Percentiles rank a stretch among this genome's conserved stretches.
phyloP scores from a whole-genome alignment of 345 rosid species.

The Moringa oleifera region DNA sequence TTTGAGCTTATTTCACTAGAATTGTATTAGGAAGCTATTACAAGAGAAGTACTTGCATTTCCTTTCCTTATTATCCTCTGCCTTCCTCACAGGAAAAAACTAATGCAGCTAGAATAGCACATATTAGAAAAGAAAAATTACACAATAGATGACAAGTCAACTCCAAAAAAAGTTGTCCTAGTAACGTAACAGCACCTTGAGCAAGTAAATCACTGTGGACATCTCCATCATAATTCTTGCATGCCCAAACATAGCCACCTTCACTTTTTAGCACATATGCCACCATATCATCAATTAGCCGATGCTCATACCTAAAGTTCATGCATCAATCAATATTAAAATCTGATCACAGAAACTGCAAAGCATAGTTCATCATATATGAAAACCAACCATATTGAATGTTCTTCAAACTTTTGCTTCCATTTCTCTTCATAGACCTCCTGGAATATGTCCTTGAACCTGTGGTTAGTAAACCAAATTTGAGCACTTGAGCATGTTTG shows the following conservation, averaged over 20 bases:
- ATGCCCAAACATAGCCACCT: slow-evolving; percentile 99
- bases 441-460: slow-evolving; percentile 96
- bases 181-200: slow-evolving; percentile 47
- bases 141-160: background rate
- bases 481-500: slow-evolving; percentile 13
- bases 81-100: background rate
- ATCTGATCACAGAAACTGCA: background rate
- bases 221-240: slow-evolving; percentile 99
- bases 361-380: background rate
- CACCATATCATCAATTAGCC: slow-evolving; percentile 98
- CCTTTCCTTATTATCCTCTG: background rate
- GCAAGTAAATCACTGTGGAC: slow-evolving; percentile 99
- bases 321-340: slow-evolving; percentile 2
- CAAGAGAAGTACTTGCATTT: background rate
- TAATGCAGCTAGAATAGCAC: background rate
- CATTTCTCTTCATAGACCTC: slow-evolving; percentile 88
- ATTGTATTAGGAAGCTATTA: background rate
- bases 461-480: slow-evolving; percentile 25
- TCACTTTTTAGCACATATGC: slow-evolving; percentile 94
- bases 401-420: slow-evolving; percentile 86
- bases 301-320: slow-evolving; percentile 83
- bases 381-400: slow-evolving; percentile 72
- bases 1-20: background rate
- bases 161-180: background rate
- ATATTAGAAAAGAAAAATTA: background rate